phyloP scores from a whole-genome alignment of 495 filamentous ascomycete species.

The Aspergillus sclerotiicarbonarius region DNA sequence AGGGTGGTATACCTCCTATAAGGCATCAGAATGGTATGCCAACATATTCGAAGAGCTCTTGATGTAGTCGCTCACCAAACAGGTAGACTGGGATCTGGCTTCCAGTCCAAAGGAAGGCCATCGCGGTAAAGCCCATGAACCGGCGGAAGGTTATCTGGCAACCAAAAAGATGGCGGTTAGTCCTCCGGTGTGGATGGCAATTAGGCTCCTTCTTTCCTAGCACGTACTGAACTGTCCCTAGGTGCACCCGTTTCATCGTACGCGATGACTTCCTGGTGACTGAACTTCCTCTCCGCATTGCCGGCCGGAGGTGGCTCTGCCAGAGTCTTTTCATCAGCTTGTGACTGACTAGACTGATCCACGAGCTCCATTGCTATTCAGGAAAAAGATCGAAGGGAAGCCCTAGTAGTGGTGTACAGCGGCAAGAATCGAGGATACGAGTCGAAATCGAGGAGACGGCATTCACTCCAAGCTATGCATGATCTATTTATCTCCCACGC shows the following conservation, averaged over 20 bases:
- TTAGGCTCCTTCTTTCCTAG: neutral
- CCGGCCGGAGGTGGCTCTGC: slow-evolving; percentile 16
- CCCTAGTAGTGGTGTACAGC: neutral
- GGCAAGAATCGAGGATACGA: neutral
- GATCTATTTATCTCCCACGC: neutral
- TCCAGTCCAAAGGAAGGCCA: slow-evolving; percentile 66
- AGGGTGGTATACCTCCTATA: slow-evolving; percentile 56
- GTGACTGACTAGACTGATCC: slow-evolving; percentile 17
- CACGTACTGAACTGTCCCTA: slow-evolving; percentile 16
- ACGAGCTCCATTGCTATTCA: slow-evolving; percentile 7
- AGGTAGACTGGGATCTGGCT: slow-evolving; percentile 65
- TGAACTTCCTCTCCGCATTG: slow-evolving; percentile 19
- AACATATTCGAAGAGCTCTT: neutral
- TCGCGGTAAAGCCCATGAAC: slow-evolving; percentile 59
- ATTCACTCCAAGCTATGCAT: neutral
- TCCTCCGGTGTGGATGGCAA: neutral
- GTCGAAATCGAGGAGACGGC: neutral
- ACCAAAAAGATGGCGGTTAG: neutral
- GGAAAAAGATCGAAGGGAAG: neutral
- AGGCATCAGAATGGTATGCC: neutral
- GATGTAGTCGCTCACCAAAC: slow-evolving; percentile 40
- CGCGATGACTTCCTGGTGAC: slow-evolving; percentile 27
- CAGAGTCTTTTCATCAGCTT: slow-evolving; percentile 27
- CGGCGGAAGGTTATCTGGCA: slow-evolving; percentile 54
- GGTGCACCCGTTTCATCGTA: slow-evolving; percentile 23